A percentile compares a stretch with the other conserved stretches of the same genome.
Conservation (phyloP, 2,329 filamentous ascomycete genomes). For the Lecanicillium sp. region DNA sequence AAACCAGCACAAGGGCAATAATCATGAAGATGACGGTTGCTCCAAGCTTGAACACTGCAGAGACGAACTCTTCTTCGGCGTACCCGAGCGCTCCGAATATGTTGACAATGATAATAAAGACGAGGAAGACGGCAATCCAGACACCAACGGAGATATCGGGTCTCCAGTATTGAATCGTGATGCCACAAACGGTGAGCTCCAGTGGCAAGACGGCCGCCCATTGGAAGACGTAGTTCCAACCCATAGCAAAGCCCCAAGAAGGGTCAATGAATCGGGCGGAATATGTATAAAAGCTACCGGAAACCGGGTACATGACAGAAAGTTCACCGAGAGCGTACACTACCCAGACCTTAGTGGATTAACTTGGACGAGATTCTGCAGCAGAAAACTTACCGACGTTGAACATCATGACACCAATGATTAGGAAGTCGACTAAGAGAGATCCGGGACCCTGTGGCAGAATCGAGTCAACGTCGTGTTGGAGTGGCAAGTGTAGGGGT, state of each 20-base stretch:
- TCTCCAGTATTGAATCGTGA: conserved; percentile 42
- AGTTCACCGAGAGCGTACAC: conserved; percentile 55
- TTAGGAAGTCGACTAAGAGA: conserved; percentile 41
- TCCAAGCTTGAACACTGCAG: conserved; percentile 47
- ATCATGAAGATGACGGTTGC: conserved; percentile 59
- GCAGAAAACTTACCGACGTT: conserved; percentile 40
- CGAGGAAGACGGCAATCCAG: conserved; percentile 50
- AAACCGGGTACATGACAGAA: conserved; percentile 47
- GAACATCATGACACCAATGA: conserved; percentile 54
- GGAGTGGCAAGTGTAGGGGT: not conserved
- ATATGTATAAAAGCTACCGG: conserved; percentile 52
- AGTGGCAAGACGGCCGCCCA: conserved; percentile 39
- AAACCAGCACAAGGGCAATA: conserved; percentile 49
- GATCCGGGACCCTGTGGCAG: conserved; percentile 31
- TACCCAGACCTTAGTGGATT: not conserved
- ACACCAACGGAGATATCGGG: conserved; percentile 35
- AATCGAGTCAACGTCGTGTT: not conserved
- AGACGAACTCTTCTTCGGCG: conserved; percentile 53
- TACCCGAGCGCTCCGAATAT: conserved; percentile 49
- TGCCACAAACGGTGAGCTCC: conserved; percentile 40
- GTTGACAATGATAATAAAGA: conserved; percentile 44
- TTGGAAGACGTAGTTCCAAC: conserved; percentile 40
- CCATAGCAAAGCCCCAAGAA: conserved; percentile 45
- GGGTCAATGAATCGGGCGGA: conserved; percentile 50
- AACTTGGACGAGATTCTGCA: too few species aligned